Base-by-base conservation (phyloP, 345 rosid genomes). In the Salix purpurea region DNA sequence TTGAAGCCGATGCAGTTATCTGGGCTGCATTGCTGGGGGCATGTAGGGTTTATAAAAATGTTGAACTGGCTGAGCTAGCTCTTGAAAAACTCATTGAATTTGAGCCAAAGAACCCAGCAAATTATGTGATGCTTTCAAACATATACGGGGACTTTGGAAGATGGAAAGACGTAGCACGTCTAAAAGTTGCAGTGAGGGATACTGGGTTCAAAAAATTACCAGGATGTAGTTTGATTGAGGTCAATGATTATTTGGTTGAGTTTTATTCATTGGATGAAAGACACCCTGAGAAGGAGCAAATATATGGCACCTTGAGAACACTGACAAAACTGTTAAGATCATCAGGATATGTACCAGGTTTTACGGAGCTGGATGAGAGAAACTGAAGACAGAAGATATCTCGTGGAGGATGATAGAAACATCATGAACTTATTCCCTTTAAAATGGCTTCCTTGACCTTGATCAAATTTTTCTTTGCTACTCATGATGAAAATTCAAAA, bases 21-120 rank as follows among this genome's bases (percentile, higher is more conserved):
- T 92, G 97, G 97, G 88, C 92, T 26, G 77, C 92, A 37, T 56
- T 94, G 75, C 94, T 94, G 14, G 93, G 95, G 75, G 91, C 97
- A 64, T 92, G 89, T 14, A 90, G 92, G 84, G 83, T 87, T 60
- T 84, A 91, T 67, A 92, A 90, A 84, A 91, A 90, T n/a, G 86
- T 89, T 71, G 90, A 89, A 30, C 70, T 89, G 72, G 97, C 92
- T 1, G 97, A 92, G 74, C 73, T 89, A 69, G 91, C 97, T 71
- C 86, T 88, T n/a, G 67, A 81, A 77, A 86, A 83, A 61, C 88
- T 94, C 66, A 81, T 72, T 30, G 86, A 87, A 81, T 84, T 90
- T 74, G 95, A 91, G 52, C 97, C 97, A 9, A 85, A 83, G 39
- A 92, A 91, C 77, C 97, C 94, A 54, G 88, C 90, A 58, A 89